Conservation (phyloP, 768 basidiomycete genomes). For the Suillus spraguei region DNA sequence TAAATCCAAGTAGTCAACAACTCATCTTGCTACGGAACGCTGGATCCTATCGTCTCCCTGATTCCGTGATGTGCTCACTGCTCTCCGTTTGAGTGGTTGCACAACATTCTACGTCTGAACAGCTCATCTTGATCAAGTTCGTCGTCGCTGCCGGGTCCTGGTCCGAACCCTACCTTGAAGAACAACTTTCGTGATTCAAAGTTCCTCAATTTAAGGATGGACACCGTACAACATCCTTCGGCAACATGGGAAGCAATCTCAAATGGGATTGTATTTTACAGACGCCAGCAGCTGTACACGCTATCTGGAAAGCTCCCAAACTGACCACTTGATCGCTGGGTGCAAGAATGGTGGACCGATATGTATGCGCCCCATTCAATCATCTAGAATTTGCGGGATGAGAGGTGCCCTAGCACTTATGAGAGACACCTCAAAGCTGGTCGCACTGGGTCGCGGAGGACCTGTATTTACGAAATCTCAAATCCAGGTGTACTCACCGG, state of each 20-base stretch:
- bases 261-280: constrained; percentile 85
- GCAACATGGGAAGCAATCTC: constrained; percentile 90
- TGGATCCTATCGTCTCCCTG: no score
- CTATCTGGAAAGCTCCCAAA: constrained; percentile 76
- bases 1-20: no score
- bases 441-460: constrained; percentile 65
- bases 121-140: not conserved
- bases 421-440: constrained; percentile 79
- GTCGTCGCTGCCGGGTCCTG: not conserved
- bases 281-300: constrained; percentile 82
- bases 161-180: not conserved
- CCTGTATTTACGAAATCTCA: constrained; percentile 71
- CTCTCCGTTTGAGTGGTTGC: not conserved
- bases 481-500: constrained; percentile 85
- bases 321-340: constrained; percentile 78
- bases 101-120: constrained; percentile 8
- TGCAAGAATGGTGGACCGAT: constrained; percentile 89
- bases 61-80: no score
- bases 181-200: not conserved
- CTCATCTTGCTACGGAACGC: no score
- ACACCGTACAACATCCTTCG: constrained; percentile 70
- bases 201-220: constrained; percentile 26
- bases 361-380: constrained; percentile 49
- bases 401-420: constrained; percentile 65
- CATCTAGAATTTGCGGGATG: constrained; percentile 10